Evolutionary conservation across 1,284 basidiomycete genomes (phyloP).

Genomic region (Leccinum ponderosum): DNA sequence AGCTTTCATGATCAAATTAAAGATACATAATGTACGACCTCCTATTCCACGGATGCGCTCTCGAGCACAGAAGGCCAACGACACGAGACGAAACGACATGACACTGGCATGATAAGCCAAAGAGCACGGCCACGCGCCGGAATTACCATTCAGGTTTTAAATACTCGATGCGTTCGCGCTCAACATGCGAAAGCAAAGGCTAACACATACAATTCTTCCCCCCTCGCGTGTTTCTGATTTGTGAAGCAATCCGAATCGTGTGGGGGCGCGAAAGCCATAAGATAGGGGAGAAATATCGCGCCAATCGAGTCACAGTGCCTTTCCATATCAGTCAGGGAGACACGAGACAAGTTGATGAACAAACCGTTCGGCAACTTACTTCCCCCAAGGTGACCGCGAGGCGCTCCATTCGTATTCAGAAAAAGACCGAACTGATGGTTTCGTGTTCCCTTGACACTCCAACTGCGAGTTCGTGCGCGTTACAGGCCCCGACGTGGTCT

Average conservation of each 20-base stretch:
- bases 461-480: not conserved
- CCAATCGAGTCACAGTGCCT: constrained; percentile 99
- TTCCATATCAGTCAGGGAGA: constrained; percentile 47
- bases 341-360: not conserved
- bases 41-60: not conserved
- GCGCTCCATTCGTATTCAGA: constrained; percentile 34
- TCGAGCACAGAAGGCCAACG: not conserved
- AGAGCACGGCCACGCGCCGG: constrained; percentile 32
- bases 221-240: constrained; percentile 92
- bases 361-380: constrained; percentile 49
- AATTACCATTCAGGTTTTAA: not conserved
- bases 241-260: constrained; percentile 95
- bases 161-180: constrained; percentile 72
- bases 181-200: constrained; percentile 43
- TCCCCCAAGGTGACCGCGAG: constrained; percentile 57
- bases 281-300: constrained; percentile 90
- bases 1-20: too few species aligned
- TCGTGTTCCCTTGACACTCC: not conserved
- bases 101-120: not conserved
- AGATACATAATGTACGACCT: not conserved
- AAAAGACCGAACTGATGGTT: not conserved
- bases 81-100: not conserved
- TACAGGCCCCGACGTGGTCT: not conserved
- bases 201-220: constrained; percentile 65
- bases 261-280: constrained; percentile 72